A percentile compares a stretch with the other conserved stretches of the same genome.
These are phyloP conservation scores for Limonomyces culmigenus DNA, from an alignment of 1,284 basidiomycete species.

Conservation along the genomic window DNA sequence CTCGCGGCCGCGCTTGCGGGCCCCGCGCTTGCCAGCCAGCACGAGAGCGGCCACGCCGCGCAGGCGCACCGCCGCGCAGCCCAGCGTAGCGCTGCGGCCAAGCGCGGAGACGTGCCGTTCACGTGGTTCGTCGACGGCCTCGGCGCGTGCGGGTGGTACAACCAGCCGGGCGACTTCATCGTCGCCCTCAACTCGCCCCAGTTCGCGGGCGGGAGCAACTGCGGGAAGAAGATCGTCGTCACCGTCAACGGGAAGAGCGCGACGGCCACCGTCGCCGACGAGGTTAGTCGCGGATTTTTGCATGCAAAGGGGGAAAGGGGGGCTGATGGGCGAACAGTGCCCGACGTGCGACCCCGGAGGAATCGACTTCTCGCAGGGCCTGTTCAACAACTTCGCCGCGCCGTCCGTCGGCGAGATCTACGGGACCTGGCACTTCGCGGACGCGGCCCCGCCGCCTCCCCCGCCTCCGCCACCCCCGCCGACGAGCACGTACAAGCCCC, in stretches of 20 bases:
- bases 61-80: too few relatives aligned
- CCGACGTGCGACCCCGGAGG: slow-evolving; percentile 53
- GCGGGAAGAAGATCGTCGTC: slow-evolving; percentile 31
- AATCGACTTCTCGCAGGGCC: slow-evolving; percentile 61
- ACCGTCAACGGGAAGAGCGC: slow-evolving; percentile 26
- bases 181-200: slow-evolving; percentile 20
- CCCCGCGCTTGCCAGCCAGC: too few relatives aligned
- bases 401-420: slow-evolving; percentile 32
- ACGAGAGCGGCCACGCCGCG: too few relatives aligned
- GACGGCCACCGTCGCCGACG: slow-evolving; percentile 25
- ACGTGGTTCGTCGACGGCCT: slow-evolving; percentile 18
- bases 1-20: too few relatives aligned
- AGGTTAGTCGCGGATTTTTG: slow-evolving; percentile 11
- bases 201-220: slow-evolving; percentile 19
- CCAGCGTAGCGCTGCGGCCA: too few relatives aligned
- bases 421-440: slow-evolving; percentile 35
- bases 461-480: background rate
- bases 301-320: background rate
- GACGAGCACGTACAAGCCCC: slow-evolving; percentile 3
- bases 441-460: slow-evolving; percentile 4
- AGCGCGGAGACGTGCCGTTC: too few relatives aligned
- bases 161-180: slow-evolving; percentile 17
- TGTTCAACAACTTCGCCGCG: slow-evolving; percentile 51
- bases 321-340: slow-evolving; percentile 26
- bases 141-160: slow-evolving; percentile 20